These are phyloP conservation scores for Aspergillus taichungensis DNA, from an alignment of 495 filamentous ascomycete genomes.

Conservation along the genomic window DNA sequence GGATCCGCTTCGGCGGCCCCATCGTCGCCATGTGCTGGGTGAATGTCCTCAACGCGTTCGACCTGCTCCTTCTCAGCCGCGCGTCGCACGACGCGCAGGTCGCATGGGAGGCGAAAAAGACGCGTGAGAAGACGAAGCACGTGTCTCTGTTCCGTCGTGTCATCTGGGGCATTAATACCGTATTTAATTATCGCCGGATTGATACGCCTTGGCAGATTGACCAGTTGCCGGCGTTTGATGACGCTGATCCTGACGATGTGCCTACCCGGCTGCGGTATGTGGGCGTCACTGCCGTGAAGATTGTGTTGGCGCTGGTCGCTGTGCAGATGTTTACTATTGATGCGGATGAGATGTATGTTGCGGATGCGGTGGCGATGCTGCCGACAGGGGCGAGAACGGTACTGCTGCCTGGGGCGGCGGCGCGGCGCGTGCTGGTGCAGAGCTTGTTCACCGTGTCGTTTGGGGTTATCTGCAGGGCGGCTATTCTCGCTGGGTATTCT, in stretches of 20 bases:
- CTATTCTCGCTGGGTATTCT: slow-evolving; percentile 8
- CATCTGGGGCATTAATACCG: slow-evolving; percentile 4
- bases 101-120: slow-evolving; percentile 5
- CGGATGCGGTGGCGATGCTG: background rate
- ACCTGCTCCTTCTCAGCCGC: slow-evolving; percentile 12
- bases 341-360: background rate
- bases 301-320: background rate
- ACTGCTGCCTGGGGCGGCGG: slow-evolving; percentile 1
- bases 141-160: background rate
- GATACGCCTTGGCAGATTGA: slow-evolving; percentile 13
- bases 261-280: slow-evolving; percentile 2
- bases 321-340: slow-evolving; percentile 11
- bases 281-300: background rate
- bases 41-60: slow-evolving; percentile 16
- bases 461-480: slow-evolving; percentile 6
- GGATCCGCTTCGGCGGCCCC: slow-evolving; percentile 6
- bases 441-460: slow-evolving; percentile 11
- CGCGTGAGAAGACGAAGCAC: background rate
- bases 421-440: background rate
- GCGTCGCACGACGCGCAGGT: slow-evolving; percentile 10
- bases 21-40: slow-evolving; percentile 17
- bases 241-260: background rate
- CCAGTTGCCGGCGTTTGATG: slow-evolving; percentile 1
- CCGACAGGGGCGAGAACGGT: background rate
- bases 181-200: slow-evolving; percentile 19